Percentiles rank a stretch among this genome's conserved stretches.
These are phyloP conservation scores for Canavalia gladiata DNA, from an alignment of 306 rosid genomes.

Conservation along the genomic window DNA sequence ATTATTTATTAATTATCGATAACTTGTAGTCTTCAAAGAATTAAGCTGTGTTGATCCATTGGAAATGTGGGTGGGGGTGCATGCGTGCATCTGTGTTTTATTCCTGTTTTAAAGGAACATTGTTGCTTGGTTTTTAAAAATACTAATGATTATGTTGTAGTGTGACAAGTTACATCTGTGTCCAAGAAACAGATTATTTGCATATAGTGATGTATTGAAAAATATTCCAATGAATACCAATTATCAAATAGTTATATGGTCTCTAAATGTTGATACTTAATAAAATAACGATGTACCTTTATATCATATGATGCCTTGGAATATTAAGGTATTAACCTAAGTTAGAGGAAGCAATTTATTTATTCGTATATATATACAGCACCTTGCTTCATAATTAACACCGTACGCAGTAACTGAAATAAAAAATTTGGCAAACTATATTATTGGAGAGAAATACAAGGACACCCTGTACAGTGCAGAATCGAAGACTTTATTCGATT, in stretches of 20 bases:
- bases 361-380: not conserved
- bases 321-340: not conserved
- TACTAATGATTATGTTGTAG: not conserved
- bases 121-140: not conserved
- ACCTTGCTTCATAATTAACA: not conserved
- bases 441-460: constrained; percentile 13
- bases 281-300: not conserved
- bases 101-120: not conserved
- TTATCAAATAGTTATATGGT: no score
- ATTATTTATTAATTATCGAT: not conserved
- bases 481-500: not conserved
- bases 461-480: constrained; percentile 7
- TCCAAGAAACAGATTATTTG: not conserved
- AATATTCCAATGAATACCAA: no score
- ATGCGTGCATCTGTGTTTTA: not conserved
- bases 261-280: not conserved
- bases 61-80: not conserved
- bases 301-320: not conserved
- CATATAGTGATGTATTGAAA: no score
- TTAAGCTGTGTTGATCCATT: not conserved
- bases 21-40: not conserved
- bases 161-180: not conserved
- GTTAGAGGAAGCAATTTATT: not conserved
- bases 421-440: not conserved
- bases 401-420: not conserved